Percentiles rank a stretch among this genome's conserved stretches.
Evolutionary conservation across 805 yeast species (phyloP).

Genomic region (Lipomyces lipofer): DNA sequence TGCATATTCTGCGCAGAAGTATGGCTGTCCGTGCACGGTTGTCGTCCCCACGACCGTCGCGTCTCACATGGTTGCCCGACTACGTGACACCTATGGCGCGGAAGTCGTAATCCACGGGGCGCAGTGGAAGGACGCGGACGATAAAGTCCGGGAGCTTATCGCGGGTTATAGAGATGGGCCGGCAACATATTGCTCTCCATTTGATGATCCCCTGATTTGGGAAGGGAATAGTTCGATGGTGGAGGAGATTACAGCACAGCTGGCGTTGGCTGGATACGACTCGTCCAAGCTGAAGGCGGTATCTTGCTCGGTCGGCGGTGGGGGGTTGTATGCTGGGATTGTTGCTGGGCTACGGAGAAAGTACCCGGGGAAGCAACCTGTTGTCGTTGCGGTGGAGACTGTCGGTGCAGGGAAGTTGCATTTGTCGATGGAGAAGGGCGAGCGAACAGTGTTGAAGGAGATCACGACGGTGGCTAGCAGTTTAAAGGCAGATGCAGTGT

Average conservation of each 20-base stretch:
- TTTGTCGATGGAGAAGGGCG: constrained; percentile 50
- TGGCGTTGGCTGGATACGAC: constrained; percentile 49
- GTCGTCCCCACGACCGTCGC: constrained; percentile 59
- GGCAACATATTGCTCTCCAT: constrained; percentile 87
- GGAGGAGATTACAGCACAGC: constrained; percentile 80
- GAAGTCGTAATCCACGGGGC: constrained; percentile 62
- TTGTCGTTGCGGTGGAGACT: constrained; percentile 58
- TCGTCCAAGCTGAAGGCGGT: constrained; percentile 66
- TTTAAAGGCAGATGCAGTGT: constrained; percentile 61
- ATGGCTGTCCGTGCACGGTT: constrained; percentile 58
- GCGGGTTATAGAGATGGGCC: constrained; percentile 70
- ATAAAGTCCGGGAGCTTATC: constrained; percentile 69
- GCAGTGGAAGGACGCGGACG: constrained; percentile 79
- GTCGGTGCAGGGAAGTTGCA: constrained; percentile 61
- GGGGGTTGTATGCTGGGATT: constrained; percentile 88
- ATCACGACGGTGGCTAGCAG: constrained; percentile 61
- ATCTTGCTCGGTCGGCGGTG: constrained; percentile 93
- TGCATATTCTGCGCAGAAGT: constrained; percentile 76
- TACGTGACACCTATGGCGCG: constrained; percentile 51
- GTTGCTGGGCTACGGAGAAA: constrained; percentile 76
- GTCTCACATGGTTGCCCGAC: constrained; percentile 47
- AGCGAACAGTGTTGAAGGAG: constrained; percentile 46
- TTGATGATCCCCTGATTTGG: constrained; percentile 88
- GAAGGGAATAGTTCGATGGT: constrained; percentile 96
- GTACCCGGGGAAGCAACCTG: constrained; percentile 31